A percentile compares a stretch with the other conserved stretches of the same genome.
Conservation (phyloP, 176 grass and related monocot species). For the Canna indica region DNA sequence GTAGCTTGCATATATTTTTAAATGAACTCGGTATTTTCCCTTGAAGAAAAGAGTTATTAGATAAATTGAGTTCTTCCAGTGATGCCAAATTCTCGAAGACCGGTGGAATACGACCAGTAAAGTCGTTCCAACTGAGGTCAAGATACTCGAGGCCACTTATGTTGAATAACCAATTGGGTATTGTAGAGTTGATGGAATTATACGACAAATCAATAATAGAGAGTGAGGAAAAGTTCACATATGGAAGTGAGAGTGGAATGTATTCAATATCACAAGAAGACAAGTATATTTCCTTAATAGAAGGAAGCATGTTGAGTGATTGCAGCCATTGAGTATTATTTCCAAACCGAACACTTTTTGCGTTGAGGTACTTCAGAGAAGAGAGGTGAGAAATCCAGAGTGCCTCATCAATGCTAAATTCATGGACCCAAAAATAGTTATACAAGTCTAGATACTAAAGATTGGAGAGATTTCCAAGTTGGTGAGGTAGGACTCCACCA, state of each 20-base stretch:
- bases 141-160: not conserved
- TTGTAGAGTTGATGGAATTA: not conserved
- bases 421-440: not conserved
- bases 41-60: not conserved
- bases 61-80: not conserved
- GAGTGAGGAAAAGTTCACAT: slow-evolving; percentile 4
- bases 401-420: not conserved
- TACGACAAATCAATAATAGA: not conserved
- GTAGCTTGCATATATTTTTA: not conserved
- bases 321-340: not conserved
- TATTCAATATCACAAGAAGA: not conserved
- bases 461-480: not conserved
- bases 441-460: not conserved
- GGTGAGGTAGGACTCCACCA: not conserved
- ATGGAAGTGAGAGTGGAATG: not conserved
- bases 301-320: not conserved
- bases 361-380: not conserved
- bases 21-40: not conserved
- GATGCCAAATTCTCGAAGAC: not conserved
- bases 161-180: not conserved
- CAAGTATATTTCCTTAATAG: not conserved
- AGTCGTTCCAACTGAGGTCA: not conserved
- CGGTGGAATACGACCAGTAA: not conserved
- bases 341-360: not conserved
- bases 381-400: not conserved